These are phyloP conservation scores for Craterostigma plantagineum DNA, from an alignment of 257 asterid species.

Conservation along the genomic window DNA sequence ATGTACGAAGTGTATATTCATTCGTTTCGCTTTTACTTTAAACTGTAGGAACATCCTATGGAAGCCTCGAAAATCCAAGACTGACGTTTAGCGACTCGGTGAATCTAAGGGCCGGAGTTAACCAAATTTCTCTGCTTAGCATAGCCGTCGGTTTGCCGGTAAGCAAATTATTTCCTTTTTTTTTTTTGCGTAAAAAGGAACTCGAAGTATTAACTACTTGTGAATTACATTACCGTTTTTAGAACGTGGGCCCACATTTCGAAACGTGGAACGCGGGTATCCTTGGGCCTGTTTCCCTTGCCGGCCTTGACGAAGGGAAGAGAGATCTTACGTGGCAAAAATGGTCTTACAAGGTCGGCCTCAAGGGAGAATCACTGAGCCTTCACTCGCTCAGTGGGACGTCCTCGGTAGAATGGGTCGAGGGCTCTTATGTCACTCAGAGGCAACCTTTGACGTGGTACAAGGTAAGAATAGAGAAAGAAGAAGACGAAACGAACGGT, in stretches of 20 bases:
- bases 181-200: constrained; percentile 4
- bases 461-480: too few species aligned
- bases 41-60: constrained; percentile 72
- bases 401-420: constrained; percentile 75
- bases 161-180: constrained; percentile 21
- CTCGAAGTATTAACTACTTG: neutral
- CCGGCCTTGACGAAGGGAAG: constrained; percentile 80
- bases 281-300: constrained; percentile 91
- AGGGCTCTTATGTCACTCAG: constrained; percentile 38
- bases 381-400: constrained; percentile 77
- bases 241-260: constrained; percentile 95
- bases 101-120: constrained; percentile 72
- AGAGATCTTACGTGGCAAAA: constrained; percentile 96
- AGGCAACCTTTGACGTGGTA: constrained; percentile 91
- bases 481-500: too few species aligned
- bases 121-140: constrained; percentile 84
- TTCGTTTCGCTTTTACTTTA: neutral
- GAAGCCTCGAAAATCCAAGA: constrained; percentile 75
- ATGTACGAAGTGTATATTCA: too few species aligned
- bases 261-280: constrained; percentile 98
- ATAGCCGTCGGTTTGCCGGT: constrained; percentile 98
- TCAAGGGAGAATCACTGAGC: constrained; percentile 67
- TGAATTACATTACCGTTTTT: constrained; percentile 8
- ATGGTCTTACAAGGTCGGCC: constrained; percentile 95
- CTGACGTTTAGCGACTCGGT: constrained; percentile 61